Conservation (phyloP, 179 eudicot genomes). For the Camellia oleifera region DNA sequence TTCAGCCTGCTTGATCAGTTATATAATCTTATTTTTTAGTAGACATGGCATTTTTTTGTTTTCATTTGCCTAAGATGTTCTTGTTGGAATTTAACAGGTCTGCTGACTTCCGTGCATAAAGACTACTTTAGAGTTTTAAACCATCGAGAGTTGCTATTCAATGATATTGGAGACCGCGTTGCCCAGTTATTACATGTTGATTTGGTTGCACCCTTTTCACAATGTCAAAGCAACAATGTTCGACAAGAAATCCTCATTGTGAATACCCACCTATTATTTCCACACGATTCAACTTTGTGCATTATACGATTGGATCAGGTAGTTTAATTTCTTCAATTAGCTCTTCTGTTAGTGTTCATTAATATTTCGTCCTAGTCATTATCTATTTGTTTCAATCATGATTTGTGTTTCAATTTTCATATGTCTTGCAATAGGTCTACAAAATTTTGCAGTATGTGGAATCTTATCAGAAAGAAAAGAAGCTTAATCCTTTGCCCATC, state of each 20-base stretch:
- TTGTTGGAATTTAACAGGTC: slow-evolving; percentile 43
- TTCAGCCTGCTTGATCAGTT: neutral
- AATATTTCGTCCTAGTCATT: neutral
- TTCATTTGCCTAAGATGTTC: neutral
- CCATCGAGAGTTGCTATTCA: slow-evolving; percentile 66
- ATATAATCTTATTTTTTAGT: neutral
- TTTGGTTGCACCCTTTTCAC: slow-evolving; percentile 55
- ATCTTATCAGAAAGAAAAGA: slow-evolving; percentile 82
- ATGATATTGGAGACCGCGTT: slow-evolving; percentile 92
- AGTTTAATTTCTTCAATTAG: slow-evolving; percentile 14
- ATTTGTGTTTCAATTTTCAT: neutral
- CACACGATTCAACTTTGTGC: slow-evolving; percentile 89
- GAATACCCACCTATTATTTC: slow-evolving; percentile 89
- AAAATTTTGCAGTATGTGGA: slow-evolving; percentile 87
- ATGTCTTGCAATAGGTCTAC: slow-evolving; percentile 52
- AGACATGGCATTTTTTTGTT: neutral
- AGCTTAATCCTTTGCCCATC: slow-evolving; percentile 76
- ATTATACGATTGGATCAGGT: slow-evolving; percentile 89
- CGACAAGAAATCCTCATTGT: slow-evolving; percentile 81
- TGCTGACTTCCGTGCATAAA: slow-evolving; percentile 82
- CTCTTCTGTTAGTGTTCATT: neutral
- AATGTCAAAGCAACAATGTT: slow-evolving; percentile 50
- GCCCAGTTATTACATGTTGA: slow-evolving; percentile 93
- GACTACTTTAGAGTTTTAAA: slow-evolving; percentile 73
- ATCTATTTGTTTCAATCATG: neutral